Conservation (phyloP, 2,329 filamentous ascomycete genomes). For the Microsporum ferrugineum region DNA sequence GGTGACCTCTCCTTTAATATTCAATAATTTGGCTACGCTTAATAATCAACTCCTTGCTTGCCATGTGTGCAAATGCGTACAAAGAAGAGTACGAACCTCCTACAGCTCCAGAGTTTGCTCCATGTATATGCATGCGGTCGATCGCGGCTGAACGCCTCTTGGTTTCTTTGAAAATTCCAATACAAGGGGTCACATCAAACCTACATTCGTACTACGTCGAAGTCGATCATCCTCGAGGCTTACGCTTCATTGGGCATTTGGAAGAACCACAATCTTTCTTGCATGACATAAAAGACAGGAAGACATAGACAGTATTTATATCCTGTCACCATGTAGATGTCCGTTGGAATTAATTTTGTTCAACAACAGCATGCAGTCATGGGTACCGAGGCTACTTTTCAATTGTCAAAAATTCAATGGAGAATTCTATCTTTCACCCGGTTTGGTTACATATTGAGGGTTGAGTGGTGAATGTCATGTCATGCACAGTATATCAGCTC, state of each 20-base stretch:
- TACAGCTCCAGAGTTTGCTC: neutral
- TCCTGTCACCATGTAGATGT: no score
- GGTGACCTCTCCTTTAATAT: neutral
- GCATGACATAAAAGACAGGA: neutral
- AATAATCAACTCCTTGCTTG: neutral
- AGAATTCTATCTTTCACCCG: no score
- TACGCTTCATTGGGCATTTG: neutral
- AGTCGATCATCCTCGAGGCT: neutral
- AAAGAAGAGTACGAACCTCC: neutral
- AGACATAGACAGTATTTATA: no score
- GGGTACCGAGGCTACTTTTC: no score
- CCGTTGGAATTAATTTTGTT: no score
- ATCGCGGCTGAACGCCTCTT: neutral
- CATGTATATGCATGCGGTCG: neutral
- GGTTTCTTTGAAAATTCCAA: neutral
- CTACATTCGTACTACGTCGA: neutral
- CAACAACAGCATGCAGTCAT: no score
- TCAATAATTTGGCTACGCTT: neutral
- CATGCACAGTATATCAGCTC: no score
- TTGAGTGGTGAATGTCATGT: no score
- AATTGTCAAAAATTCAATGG: no score
- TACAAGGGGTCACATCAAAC: neutral
- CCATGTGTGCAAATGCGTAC: neutral
- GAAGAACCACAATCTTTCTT: neutral
- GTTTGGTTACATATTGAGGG: no score